Evolutionary conservation across 1,139 yeast species (phyloP), one percentile per base, ranked within the genome.

Genomic region (Debaryomyces psychrophilus): DNA sequence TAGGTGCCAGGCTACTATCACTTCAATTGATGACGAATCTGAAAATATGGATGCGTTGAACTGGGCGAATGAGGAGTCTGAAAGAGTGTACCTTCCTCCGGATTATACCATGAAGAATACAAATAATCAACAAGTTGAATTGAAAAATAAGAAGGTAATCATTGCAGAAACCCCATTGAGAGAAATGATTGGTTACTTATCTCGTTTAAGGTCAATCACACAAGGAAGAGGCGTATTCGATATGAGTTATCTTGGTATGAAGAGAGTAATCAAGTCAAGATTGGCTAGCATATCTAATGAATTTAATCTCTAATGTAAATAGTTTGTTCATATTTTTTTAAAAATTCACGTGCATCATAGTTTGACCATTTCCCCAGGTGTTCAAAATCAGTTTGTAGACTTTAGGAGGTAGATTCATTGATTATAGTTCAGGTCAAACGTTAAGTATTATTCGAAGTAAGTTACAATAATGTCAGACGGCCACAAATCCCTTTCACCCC

Each of bases 181-280:
- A 51, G 95, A 87, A 53, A 90, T 93, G 97, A 80, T 92, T 45
- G 96, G 97, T 1, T 93, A 93, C 61, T 76, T 90, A 45, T 82
- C 85, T 5, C 82, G 81, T 48, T 69, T 93, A 41, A 71, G 98
- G 58, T 85, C 95, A 34, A 71, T 90, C 57, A 92, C 98, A 0
- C 92, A 90, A 60, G 99, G 99, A 1, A 75, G 96, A 44, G 96
- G 95, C 2, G 80, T 84, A 1, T 90, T 88, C 61, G 83, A 83
- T 51, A 88, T 90, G 96, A 77, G 80, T 17, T 87, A 85, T 54
- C 66, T 75, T 43, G 88, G 90, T 2, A 90, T 90, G 86, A 82
- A 83, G 54, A 67, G 81, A 46, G 83, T 83, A 1, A 68, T 76
- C 1, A 62, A 62, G 17, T 80, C 82, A 11, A 64, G 88, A 44